phyloP scores from a whole-genome alignment of 208 protist genomes.

The Trichomonas gallinae region DNA sequence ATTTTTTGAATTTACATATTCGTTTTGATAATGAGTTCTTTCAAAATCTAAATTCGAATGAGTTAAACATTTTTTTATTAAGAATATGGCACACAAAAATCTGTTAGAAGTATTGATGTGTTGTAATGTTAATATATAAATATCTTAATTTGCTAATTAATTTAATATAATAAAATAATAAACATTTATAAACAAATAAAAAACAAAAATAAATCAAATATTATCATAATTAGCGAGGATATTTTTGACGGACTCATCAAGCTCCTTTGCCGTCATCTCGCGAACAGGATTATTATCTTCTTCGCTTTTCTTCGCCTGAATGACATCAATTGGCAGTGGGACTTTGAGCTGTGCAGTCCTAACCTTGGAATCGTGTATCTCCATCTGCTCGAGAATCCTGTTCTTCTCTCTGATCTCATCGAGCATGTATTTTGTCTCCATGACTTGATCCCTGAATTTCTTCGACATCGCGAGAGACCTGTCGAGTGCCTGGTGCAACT shows the following conservation, averaged over 20 bases:
- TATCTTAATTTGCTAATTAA: too few relatives aligned
- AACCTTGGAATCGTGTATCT: not conserved
- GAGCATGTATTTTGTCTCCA: not conserved
- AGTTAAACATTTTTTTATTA: too few relatives aligned
- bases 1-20: too few relatives aligned
- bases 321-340: not conserved
- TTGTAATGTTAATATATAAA: too few relatives aligned
- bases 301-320: not conserved
- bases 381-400: not conserved
- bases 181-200: not conserved
- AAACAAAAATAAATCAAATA: not conserved
- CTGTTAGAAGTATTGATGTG: too few relatives aligned
- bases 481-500: not conserved
- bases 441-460: not conserved
- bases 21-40: too few relatives aligned
- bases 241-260: not conserved
- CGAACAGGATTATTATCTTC: not conserved
- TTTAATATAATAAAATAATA: not conserved
- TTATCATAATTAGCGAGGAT: not conserved
- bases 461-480: not conserved
- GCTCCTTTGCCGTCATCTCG: not conserved
- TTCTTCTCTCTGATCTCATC: conserved; percentile 1
- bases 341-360: not conserved
- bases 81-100: too few relatives aligned
- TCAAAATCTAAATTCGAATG: too few relatives aligned